These are phyloP conservation scores for Scolecobasidium constrictum DNA, from an alignment of 2,329 filamentous ascomycete genomes.

Conservation along the genomic window DNA sequence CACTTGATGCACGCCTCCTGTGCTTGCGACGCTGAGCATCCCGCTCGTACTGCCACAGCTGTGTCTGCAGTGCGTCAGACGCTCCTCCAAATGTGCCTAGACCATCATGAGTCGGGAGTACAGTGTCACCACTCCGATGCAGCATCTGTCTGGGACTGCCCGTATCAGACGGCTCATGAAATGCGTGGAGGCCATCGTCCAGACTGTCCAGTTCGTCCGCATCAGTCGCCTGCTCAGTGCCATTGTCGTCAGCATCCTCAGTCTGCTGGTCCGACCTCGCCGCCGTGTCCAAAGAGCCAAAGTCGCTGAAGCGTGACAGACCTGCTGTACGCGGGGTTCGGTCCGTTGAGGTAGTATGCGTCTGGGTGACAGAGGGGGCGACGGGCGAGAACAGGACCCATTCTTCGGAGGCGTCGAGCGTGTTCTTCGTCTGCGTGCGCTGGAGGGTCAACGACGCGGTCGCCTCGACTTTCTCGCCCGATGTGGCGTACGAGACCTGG, in stretches of 20 bases:
- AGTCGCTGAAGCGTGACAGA: constrained; percentile 65
- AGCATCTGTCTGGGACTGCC: constrained; percentile 32
- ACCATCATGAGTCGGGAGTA: constrained; percentile 88
- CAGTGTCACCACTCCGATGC: constrained; percentile 49
- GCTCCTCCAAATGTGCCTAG: constrained; percentile 60
- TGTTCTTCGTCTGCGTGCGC: constrained; percentile 22
- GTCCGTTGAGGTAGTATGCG: constrained; percentile 47
- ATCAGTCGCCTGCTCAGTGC: constrained; percentile 31
- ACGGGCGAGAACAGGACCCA: constrained; percentile 82
- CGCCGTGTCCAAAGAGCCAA: constrained; percentile 65
- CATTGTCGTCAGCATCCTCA: constrained; percentile 25
- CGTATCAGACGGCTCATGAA: constrained; percentile 50
- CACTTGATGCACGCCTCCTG: constrained; percentile 34
- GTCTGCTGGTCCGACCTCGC: constrained; percentile 43
- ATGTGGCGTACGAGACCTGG: constrained; percentile 4
- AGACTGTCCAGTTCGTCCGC: constrained; percentile 72
- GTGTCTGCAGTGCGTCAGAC: constrained; percentile 56
- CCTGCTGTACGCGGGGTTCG: constrained; percentile 56
- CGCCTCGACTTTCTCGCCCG: constrained; percentile 4
- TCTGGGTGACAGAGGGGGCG: constrained; percentile 40
- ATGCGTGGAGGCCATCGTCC: constrained; percentile 83
- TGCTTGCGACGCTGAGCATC: constrained; percentile 56
- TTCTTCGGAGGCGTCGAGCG: constrained; percentile 61
- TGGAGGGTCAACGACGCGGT: constrained; percentile 5
- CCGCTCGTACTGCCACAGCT: constrained; percentile 79